Evolutionary conservation across 2,329 filamentous ascomycete genomes (phyloP).

Genomic region (Aspergillus sp.): DNA sequence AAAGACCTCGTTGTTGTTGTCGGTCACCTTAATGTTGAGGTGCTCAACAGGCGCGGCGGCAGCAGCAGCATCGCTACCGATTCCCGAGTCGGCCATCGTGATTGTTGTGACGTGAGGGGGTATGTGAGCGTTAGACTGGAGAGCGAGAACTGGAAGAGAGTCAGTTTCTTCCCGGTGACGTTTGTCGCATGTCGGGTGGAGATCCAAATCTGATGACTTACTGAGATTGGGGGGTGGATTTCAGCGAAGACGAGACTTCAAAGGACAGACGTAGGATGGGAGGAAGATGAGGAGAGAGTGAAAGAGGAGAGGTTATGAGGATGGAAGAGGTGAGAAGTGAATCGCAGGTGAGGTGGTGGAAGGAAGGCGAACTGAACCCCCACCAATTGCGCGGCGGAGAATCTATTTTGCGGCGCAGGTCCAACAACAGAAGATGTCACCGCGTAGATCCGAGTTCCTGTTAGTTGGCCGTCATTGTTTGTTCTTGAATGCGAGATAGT

Average conservation of each 20-base stretch:
- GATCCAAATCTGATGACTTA: neutral
- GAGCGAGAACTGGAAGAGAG: neutral
- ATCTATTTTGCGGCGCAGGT: slow-evolving; percentile 37
- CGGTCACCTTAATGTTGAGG: slow-evolving; percentile 98
- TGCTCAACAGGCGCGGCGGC: slow-evolving; percentile 65
- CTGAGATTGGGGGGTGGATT: neutral
- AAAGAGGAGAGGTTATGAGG: slow-evolving; percentile 7
- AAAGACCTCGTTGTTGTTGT: slow-evolving; percentile 99
- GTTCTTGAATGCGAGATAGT: too few relatives aligned
- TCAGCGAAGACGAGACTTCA: neutral
- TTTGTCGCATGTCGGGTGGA: neutral
- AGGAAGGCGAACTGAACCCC: slow-evolving; percentile 25
- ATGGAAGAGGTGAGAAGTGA: slow-evolving; percentile 15
- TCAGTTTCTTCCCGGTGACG: neutral
- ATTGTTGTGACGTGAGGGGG: slow-evolving; percentile 39
- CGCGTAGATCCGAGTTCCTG: slow-evolving; percentile 1
- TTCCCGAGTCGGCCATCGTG: slow-evolving; percentile 37
- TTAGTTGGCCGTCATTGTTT: neutral
- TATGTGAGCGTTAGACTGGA: neutral
- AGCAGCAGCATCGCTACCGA: slow-evolving; percentile 12
- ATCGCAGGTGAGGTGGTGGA: slow-evolving; percentile 1
- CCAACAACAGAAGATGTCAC: slow-evolving; percentile 3
- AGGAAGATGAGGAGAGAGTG: neutral
- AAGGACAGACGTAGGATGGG: neutral
- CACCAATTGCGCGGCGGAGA: slow-evolving; percentile 33